Percentiles rank a stretch among this genome's conserved stretches.
Evolutionary conservation across 108 stramenopile genomes (phyloP).

Genomic region (Skeletonema costatum): DNA sequence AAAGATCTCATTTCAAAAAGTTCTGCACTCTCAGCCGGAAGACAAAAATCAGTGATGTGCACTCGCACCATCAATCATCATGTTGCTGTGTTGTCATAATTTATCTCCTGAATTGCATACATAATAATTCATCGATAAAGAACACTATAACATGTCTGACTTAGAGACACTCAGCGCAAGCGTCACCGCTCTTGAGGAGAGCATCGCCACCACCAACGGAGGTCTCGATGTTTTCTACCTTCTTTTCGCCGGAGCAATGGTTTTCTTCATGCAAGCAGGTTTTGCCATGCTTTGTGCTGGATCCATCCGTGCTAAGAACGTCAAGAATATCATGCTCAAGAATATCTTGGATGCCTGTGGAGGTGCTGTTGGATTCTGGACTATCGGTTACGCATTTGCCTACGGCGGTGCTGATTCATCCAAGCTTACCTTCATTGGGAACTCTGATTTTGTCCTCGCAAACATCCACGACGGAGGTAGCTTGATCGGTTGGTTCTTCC

Average conservation of each 20-base stretch:
- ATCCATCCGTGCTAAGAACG: constrained; percentile 60
- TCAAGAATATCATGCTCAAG: constrained; percentile 69
- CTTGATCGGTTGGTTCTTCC: constrained; percentile 75
- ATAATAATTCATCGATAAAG: not conserved
- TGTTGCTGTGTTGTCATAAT: too few species aligned
- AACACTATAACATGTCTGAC: not conserved
- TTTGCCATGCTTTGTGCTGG: constrained; percentile 87
- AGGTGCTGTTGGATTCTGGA: constrained; percentile 63
- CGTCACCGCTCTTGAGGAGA: not conserved
- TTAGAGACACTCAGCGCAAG: not conserved
- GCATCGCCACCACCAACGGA: not conserved
- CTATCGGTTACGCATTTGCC: constrained; percentile 60
- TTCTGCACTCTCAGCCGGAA: too few species aligned
- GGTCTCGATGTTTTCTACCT: constrained; percentile 43
- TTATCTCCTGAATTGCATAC: too few species aligned
- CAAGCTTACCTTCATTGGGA: constrained; percentile 42
- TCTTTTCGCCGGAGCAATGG: constrained; percentile 43
- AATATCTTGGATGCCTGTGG: constrained; percentile 62
- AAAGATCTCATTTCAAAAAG: too few species aligned
- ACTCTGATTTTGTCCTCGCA: constrained; percentile 28
- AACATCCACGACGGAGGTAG: constrained; percentile 10
- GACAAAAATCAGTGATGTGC: too few species aligned
- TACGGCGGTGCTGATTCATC: constrained; percentile 38
- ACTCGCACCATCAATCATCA: too few species aligned
- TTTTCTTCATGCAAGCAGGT: constrained; percentile 78